Percentiles rank a stretch among this genome's conserved stretches.
Evolutionary conservation across 306 rosid species (phyloP).

Genomic region (Vigna mungo): DNA sequence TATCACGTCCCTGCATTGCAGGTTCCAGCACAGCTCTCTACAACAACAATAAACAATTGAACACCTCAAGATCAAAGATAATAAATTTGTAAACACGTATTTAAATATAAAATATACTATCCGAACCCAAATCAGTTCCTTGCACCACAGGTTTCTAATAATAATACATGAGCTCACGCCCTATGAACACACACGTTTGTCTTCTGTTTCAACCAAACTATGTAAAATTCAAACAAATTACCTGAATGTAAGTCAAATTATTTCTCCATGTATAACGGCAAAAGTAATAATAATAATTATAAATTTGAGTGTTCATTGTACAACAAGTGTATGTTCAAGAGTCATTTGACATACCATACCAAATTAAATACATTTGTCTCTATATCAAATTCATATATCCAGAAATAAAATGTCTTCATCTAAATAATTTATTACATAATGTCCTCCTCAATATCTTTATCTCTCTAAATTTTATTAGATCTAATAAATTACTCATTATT

Average conservation of each 20-base stretch:
- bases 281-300: background rate
- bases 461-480: background rate
- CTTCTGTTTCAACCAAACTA: background rate
- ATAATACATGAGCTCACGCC: background rate
- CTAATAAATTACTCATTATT: background rate
- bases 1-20: slow-evolving; percentile 97
- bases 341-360: too few relatives aligned
- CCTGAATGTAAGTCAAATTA: background rate
- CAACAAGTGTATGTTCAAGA: too few relatives aligned
- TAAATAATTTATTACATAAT: background rate
- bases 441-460: background rate
- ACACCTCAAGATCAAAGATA: background rate
- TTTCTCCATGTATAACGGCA: background rate
- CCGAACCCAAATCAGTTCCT: background rate
- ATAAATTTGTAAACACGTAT: background rate
- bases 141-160: background rate
- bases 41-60: background rate
- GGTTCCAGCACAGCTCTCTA: slow-evolving; percentile 97
- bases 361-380: background rate
- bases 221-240: background rate
- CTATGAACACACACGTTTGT: background rate
- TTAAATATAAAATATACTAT: background rate
- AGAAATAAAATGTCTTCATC: background rate
- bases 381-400: background rate
- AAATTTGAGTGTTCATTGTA: background rate